Base-by-base conservation (phyloP, 2,329 filamentous ascomycete species). In the Stachybotrys elegans region DNA sequence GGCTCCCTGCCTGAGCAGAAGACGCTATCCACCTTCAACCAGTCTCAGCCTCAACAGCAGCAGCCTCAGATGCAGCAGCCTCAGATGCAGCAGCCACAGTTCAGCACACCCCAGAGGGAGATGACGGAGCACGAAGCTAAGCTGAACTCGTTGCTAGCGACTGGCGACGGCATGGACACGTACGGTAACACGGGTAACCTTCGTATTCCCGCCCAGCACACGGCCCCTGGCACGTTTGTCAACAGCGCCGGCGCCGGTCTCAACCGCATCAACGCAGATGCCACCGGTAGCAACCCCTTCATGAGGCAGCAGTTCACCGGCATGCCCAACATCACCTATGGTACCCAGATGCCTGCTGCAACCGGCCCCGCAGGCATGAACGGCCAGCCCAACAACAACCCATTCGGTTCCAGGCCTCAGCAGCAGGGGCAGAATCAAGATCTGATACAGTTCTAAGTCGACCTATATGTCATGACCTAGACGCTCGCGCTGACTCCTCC, bases 101-200 rank as follows among this genome's bases (percentile, higher is more conserved):
- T 64, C 44, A 57, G 49, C 25, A 36, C 51, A 49, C 73, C 75
- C 2, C 77, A 76, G 56, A 79, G 71, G 57, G 73, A 78, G 49
- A 57, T 81, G 52, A 80, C 66, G 55, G 78, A 81, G 60, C 82
- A 83, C 63, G 78, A 83, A 60, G 82, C 85, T 19, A 86, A 81
- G 58, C 84, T 98, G 53, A 97, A 97, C 61, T 79, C 86, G 2
- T 80, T 98, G 25, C 80, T 98, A 36, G 79, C 90, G 4, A 82
- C 78, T 20, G 91, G 93, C 51, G 93, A 98, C 45, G 93, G 93
- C 20, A 87, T 94, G 73, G 93, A 98, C 61, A 98, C 93, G 0
- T 98, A 94, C 62, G 93, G 93, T 52, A 98, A 98, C 63, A 88
- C 88, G n/a, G 93, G 93, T 53, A 88, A 97, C 51, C 76, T 95